Conservation (phyloP, 164 flowering plant species). For the Macadamia tetraphylla region DNA sequence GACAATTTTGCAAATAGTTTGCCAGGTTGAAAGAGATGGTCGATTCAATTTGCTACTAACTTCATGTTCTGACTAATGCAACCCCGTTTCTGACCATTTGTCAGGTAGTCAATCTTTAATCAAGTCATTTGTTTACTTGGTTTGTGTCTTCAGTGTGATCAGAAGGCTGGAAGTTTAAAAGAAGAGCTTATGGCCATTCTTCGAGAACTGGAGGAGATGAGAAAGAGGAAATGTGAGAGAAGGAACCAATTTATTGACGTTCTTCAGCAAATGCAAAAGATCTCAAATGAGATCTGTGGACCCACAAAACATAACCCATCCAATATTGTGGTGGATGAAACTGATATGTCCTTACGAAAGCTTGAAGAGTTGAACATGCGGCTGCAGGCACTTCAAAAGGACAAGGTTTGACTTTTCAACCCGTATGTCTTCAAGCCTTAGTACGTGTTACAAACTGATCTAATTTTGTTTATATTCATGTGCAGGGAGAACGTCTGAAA, state of each 20-base stretch:
- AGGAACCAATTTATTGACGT: constrained; percentile 67
- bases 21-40: neutral
- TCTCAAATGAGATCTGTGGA: constrained; percentile 47
- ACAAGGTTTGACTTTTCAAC: constrained; percentile 50
- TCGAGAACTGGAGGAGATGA: constrained; percentile 86
- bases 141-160: constrained; percentile 50
- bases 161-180: constrained; percentile 59
- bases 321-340: constrained; percentile 49
- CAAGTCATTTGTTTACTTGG: neutral
- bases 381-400: constrained; percentile 67
- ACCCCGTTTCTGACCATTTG: neutral
- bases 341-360: constrained; percentile 70
- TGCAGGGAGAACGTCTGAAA: constrained; percentile 60
- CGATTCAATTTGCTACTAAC: neutral
- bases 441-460: neutral
- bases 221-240: constrained; percentile 65
- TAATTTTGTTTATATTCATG: neutral
- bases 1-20: neutral
- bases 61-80: neutral
- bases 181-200: constrained; percentile 60
- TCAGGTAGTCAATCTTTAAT: neutral
- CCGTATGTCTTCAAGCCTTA: neutral
- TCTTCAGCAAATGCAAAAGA: constrained; percentile 46
- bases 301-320: constrained; percentile 20
- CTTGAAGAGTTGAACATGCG: constrained; percentile 80